Base-by-base conservation (phyloP, 371 early-diverging fungal species). In the Umbelopsis sp. region DNA sequence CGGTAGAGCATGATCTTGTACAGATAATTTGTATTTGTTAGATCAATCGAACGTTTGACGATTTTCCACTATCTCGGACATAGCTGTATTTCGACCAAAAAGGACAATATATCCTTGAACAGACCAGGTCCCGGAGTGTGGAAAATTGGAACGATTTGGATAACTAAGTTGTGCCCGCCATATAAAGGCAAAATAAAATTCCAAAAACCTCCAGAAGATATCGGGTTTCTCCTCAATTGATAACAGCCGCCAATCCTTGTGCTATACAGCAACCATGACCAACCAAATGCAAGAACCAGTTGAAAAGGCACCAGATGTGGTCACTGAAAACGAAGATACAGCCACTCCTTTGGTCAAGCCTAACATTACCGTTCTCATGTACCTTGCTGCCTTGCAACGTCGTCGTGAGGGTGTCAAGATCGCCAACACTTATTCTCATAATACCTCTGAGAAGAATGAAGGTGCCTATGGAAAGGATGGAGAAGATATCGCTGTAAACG, bases 331-430 rank as follows among this genome's bases (percentile, higher is more conserved):
- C 48, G 16, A 16, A 48, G 18, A 48, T 5, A 6, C 16, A 10
- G 12, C 41, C 41, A 48, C 48, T 48, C 7, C 20, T 11, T 0
- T 48, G 20, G 25, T 29, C 18, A 25, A 57, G 29, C 57, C 57
- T 4, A 32, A 25, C 9, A 3, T 57, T 18, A 22, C 25, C 0
- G 57, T 32, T 25, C 25, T 8, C 16, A 14, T 57, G n/a, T 32
- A 37, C 29, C 37, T 57, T 8, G 57, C 57, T 57, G 29, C 29
- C 16, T 3, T 57, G 14, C 25, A n/a, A 57, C 57, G 57, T 8
- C 57, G 37, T 32, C 57, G 57, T 1, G 57, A 57, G 16, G 57
- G 37, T 57, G 57, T 37, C 37, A 57, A 57, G 29, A 37, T 57
- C 57, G 29, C 16, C 25, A 57, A 57, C 14, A 57, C 57, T 16